Base-by-base conservation (phyloP, 2,329 filamentous ascomycete genomes). In the Ophiostoma triangulosporum region DNA sequence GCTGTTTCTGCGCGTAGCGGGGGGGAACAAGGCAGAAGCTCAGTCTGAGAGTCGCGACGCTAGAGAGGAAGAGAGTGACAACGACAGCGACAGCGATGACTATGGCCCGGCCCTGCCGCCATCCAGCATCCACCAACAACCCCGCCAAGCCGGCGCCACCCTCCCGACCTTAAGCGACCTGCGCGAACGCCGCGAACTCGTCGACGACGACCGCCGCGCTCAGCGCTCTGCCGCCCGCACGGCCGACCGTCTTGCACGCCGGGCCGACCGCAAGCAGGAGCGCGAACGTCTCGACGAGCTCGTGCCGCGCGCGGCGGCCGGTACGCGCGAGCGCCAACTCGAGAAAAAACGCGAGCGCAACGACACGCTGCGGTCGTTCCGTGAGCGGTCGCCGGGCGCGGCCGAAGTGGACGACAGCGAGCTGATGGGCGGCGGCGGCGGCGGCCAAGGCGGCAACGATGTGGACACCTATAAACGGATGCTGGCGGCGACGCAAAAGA, bases 341-440 rank as follows among this genome's bases (percentile, higher is more conserved):
- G 91, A 98, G 70, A 96, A 96, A 76, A 84, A 83, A 59, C 77
- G 76, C 32, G 84, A 86, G 57, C 72, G 78, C 5, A 84, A 85
- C 29, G 82, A 84, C 6, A 80, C 83, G 59, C 83, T 94, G 71
- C 78, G 81, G 26, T 76, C 78, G 11, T 95, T 95, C 63, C 70
- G 80, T 55, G 74, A 89, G 59, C 81, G 76, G 58, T 83, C 81
- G 12, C 79, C 83, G 0, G 81, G 79, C 0, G 72, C 67, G 0
- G 75, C 62, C 67, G 86, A 86, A 48, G 75, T 88, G 0, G 75
- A 76, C 0, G 90, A 95, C 12, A 71, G 72, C 15, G 86, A 94
- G 52, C 65, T 97, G 26, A 85, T 96, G 81, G 87, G 87, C 3
- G 83, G 77, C 1, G 83, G 77, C 40, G 83, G 77, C 1, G 83